Evolutionary conservation across 1,284 basidiomycete species (phyloP).

Genomic region (Trichosporon inkin): DNA sequence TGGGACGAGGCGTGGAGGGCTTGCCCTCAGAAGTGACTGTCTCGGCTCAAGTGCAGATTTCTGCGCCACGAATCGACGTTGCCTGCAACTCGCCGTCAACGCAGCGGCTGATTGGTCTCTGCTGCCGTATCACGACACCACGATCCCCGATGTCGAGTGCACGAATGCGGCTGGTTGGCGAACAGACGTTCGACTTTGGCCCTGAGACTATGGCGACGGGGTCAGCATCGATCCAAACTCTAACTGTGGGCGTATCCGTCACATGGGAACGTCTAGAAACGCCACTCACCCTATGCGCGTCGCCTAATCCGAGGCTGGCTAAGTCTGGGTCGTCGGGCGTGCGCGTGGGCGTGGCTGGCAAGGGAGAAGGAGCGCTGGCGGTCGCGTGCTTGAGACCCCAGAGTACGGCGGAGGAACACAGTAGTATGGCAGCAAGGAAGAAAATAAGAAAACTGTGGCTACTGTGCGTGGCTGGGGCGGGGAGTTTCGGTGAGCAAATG

Average conservation of each 20-base stretch:
- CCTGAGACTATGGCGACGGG: background rate
- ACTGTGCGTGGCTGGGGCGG: background rate
- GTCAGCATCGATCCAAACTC: constrained; percentile 3
- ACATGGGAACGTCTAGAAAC: background rate
- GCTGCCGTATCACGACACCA: background rate
- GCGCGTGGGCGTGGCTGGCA: background rate
- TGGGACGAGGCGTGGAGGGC: too few relatives aligned
- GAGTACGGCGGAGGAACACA: background rate
- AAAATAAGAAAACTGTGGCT: background rate
- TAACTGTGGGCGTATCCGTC: background rate
- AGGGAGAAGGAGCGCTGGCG: background rate
- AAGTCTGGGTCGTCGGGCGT: background rate
- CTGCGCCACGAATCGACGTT: background rate
- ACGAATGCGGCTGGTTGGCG: background rate
- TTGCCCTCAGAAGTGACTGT: too few relatives aligned
- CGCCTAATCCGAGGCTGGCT: background rate
- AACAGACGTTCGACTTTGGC: background rate
- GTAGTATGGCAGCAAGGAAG: background rate
- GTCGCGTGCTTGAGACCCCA: background rate
- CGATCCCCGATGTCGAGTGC: background rate
- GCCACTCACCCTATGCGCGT: background rate
- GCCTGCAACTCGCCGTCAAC: background rate
- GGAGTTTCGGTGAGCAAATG: background rate
- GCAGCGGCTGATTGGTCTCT: background rate
- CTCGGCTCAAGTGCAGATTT: too few relatives aligned